Conservation (phyloP, 106 monocot species). For the Gastrodia elata region DNA sequence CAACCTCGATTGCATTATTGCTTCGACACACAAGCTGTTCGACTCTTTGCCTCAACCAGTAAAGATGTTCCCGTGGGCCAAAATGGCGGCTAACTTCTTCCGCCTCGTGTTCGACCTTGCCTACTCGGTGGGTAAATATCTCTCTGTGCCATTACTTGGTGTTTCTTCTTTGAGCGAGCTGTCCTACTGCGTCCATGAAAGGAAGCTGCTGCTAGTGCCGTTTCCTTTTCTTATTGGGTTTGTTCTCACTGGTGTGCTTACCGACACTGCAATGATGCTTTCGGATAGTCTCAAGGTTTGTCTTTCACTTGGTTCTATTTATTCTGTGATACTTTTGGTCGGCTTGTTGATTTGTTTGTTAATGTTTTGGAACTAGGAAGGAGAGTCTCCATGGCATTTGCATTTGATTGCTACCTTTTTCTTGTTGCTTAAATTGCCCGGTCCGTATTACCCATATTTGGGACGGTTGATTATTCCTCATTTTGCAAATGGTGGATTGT, state of each 20-base stretch:
- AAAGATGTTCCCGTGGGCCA: conserved; percentile 58
- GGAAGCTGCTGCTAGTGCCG: conserved; percentile 50
- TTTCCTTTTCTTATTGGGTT: conserved; percentile 52
- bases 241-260: conserved; percentile 28
- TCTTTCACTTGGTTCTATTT: not conserved
- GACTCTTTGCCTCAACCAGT: conserved; percentile 42
- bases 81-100: conserved; percentile 13
- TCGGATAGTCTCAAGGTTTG: conserved; percentile 36
- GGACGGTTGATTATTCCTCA: conserved; percentile 59
- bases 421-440: conserved; percentile 52
- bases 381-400: conserved; percentile 47
- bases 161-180: conserved; percentile 70
- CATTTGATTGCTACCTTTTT: conserved; percentile 42
- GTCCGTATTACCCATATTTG: conserved; percentile 72
- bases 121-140: conserved; percentile 36
- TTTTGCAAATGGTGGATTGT: conserved; percentile 80
- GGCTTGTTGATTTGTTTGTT: not conserved
- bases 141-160: conserved; percentile 44
- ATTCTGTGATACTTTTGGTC: not conserved
- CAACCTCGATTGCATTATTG: not conserved
- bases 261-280: conserved; percentile 26
- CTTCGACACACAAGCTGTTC: conserved; percentile 11
- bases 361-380: conserved; percentile 24
- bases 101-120: conserved; percentile 24
- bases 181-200: conserved; percentile 77